Evolutionary conservation across 352 stramenopile genomes (phyloP), one percentile per base, ranked within the genome.

Genomic region (Thalassiosira sp.): DNA sequence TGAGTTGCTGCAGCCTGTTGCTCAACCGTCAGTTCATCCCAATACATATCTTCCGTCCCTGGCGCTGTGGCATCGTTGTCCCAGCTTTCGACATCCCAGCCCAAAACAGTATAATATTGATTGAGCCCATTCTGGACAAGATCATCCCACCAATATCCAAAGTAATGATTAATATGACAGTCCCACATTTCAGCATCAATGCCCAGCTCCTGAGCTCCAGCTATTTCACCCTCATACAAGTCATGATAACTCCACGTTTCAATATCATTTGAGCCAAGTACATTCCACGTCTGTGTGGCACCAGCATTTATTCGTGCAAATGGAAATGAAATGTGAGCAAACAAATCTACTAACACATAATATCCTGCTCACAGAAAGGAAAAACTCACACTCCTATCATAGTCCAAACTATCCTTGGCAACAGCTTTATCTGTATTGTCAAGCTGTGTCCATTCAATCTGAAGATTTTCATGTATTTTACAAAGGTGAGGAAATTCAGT

Each of bases 151-250:
- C 16, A 60, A 42, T 66, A 78, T 35, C 60, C 62, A 56, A 46
- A 27, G 54, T 82, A 82, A 58, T 82, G 74, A 67, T 72, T 76
- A 2, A 79, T 59, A 33, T 76, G 63, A 54, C 69, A 83, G 18
- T 83, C 61, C 67, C 62, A 83, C 33, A 37, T 64, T 8, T 79
- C 67, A 11, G 66, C 67, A 40, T 56, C 51, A 33, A 79, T 66
- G 11, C 62, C 74, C 10, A 83, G 51, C 31, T 5, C 1, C 28
- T 63, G 18, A 25, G 35, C 37, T 27, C 52, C 54, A 18, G 46
- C 11, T 3, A 59, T 37, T 68, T 69, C 25, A n/a, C 25, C 59
- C 51, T 49, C 10, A 33, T 59, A 71, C n/a, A 78, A 24, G 25
- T 60, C 46, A 40, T 53, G 5, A 25, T 59, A 72, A 22, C n/a